Percentiles rank a stretch among this genome's conserved stretches.
Conservation (phyloP, 208 protist genomes). For the Kentomonas sorsogonicus region DNA sequence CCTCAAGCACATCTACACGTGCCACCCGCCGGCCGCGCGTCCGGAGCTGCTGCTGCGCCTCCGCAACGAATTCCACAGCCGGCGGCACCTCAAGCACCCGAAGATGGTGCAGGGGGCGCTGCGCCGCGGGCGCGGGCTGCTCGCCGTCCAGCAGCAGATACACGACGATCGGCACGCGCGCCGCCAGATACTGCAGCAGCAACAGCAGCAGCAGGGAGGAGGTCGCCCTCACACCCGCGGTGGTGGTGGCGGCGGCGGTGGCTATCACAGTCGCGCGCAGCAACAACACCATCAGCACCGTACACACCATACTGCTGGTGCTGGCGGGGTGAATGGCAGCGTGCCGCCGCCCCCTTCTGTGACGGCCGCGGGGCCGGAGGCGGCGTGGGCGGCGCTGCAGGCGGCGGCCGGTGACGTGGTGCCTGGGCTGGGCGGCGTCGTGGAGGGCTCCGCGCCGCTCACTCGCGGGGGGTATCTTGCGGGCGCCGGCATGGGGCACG, state of each 20-base stretch:
- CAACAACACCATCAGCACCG: too few relatives aligned
- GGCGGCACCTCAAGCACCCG: conserved; percentile 54
- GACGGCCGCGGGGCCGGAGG: too few relatives aligned
- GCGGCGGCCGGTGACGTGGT: conserved; percentile 57
- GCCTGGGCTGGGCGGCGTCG: conserved; percentile 61
- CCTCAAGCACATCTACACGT: conserved; percentile 70
- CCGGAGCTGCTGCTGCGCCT: conserved; percentile 67
- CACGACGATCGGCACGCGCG: conserved; percentile 33
- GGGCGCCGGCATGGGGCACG: conserved; percentile 33
- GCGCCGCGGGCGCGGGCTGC: conserved; percentile 56
- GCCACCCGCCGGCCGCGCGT: conserved; percentile 58
- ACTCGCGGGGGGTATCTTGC: conserved; percentile 33
- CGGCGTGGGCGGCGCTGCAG: conserved; percentile 70
- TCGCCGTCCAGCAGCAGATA: conserved; percentile 55
- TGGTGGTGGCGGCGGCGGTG: too few relatives aligned
- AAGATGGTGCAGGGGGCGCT: conserved; percentile 63
- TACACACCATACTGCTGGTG: too few relatives aligned
- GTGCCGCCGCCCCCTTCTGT: too few relatives aligned
- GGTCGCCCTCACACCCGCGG: too few relatives aligned
- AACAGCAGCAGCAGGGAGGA: background rate
- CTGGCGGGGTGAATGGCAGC: too few relatives aligned
- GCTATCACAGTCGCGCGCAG: too few relatives aligned
- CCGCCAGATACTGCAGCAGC: background rate
- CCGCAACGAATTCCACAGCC: conserved; percentile 70
- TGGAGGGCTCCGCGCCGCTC: conserved; percentile 27